Conservation (phyloP, 257 asterid genomes). For the Forsythia suspensa region DNA sequence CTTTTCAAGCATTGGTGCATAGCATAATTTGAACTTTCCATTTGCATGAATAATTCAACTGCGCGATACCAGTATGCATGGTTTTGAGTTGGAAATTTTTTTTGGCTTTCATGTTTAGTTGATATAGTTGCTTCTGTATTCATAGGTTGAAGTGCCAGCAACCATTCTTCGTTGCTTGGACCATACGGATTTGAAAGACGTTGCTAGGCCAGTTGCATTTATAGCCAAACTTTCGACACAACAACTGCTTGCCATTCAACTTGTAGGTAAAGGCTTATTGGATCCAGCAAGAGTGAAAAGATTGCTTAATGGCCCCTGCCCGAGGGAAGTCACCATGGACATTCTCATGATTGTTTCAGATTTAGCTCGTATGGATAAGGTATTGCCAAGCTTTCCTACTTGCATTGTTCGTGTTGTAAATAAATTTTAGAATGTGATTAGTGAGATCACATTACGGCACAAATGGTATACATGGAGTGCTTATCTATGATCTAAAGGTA, state of each 20-base stretch:
- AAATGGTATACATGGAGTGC: conserved; percentile 3
- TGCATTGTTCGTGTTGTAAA: conserved; percentile 9
- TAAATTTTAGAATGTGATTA: background rate
- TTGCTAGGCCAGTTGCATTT: conserved; percentile 81
- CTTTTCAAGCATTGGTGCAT: conserved; percentile 11
- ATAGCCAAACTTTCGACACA: conserved; percentile 81
- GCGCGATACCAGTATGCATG: background rate
- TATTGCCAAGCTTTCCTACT: conserved; percentile 26
- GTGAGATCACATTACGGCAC: background rate
- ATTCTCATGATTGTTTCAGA: conserved; percentile 96
- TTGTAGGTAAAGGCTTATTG: conserved; percentile 77
- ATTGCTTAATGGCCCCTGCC: conserved; percentile 69
- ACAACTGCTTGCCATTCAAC: conserved; percentile 83
- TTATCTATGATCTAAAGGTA: conserved; percentile 1
- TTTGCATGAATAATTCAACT: background rate
- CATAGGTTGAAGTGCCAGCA: conserved; percentile 71
- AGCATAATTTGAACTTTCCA: background rate
- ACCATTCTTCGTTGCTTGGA: conserved; percentile 74
- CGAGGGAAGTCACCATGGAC: conserved; percentile 79
- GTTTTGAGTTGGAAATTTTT: conserved; percentile 15
- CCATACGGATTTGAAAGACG: conserved; percentile 74
- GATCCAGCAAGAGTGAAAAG: conserved; percentile 70
- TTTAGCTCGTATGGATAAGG: conserved; percentile 99
- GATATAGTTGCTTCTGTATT: conserved; percentile 22
- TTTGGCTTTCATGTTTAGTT: conserved; percentile 11